Conservation (phyloP, 164 flowering plant species). For the Nelumbo lutea region DNA sequence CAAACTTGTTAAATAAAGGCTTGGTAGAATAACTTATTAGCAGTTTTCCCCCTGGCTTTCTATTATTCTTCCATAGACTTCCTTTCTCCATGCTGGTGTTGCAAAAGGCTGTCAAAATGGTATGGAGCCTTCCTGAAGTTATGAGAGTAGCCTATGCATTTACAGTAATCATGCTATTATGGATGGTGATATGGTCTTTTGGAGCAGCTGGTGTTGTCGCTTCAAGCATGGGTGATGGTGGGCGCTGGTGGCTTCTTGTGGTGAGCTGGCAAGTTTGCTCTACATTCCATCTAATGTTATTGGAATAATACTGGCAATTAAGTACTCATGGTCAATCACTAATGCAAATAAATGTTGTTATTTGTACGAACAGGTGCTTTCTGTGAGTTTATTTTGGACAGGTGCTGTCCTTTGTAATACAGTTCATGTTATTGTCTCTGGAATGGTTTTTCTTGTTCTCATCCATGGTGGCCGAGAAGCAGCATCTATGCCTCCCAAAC, state of each 20-base stretch:
- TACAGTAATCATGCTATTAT: slow-evolving; percentile 78
- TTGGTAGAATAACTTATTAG: neutral
- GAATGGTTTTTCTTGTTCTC: slow-evolving; percentile 94
- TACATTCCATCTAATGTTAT: slow-evolving; percentile 21
- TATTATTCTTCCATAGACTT: slow-evolving; percentile 46
- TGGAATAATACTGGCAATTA: slow-evolving; percentile 9
- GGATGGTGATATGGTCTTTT: slow-evolving; percentile 96
- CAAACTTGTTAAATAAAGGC: no score
- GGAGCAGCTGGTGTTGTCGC: slow-evolving; percentile 97
- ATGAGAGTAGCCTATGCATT: slow-evolving; percentile 75
- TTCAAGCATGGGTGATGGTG: slow-evolving; percentile 66
- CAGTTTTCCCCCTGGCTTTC: neutral
- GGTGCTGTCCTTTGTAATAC: slow-evolving; percentile 97
- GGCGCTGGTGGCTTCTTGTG: slow-evolving; percentile 99
- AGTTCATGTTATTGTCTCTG: slow-evolving; percentile 93
- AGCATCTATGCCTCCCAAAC: slow-evolving; percentile 70
- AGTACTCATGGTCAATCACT: neutral
- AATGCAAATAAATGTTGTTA: slow-evolving; percentile 10
- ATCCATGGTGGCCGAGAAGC: slow-evolving; percentile 80
- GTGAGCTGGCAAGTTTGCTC: slow-evolving; percentile 97
- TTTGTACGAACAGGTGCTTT: slow-evolving; percentile 60
- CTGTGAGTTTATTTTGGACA: slow-evolving; percentile 98
- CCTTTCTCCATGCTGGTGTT: slow-evolving; percentile 95
- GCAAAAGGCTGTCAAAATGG: slow-evolving; percentile 86
- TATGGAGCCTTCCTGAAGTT: slow-evolving; percentile 85